A percentile compares a stretch with the other conserved stretches of the same genome.
Conservation (phyloP, 1,284 basidiomycete genomes). For the Tilletia walkeri region DNA sequence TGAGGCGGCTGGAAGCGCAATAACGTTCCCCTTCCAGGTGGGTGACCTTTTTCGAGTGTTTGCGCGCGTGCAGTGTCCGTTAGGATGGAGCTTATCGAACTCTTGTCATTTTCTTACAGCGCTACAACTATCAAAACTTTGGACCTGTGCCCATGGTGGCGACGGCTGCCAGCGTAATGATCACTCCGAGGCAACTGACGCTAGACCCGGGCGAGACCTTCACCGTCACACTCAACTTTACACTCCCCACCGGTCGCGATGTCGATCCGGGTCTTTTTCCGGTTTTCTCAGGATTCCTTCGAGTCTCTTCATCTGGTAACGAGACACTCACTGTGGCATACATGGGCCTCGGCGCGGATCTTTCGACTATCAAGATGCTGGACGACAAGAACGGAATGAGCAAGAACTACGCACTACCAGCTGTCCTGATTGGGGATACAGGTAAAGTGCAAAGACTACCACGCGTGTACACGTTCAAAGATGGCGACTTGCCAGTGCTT, state of each 20-base stretch:
- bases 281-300: conserved; percentile 20
- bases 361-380: conserved; percentile 16
- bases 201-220: conserved; percentile 14
- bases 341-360: conserved; percentile 17
- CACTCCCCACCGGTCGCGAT: conserved; percentile 4
- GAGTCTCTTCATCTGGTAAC: conserved; percentile 14
- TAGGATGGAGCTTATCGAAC: not conserved
- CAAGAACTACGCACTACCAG: conserved; percentile 21
- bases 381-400: conserved; percentile 18
- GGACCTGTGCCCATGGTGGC: conserved; percentile 19
- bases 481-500: conserved; percentile 20
- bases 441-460: conserved; percentile 20
- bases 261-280: conserved; percentile 19
- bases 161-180: conserved; percentile 15
- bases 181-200: conserved; percentile 16
- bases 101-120: not conserved
- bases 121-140: conserved; percentile 13
- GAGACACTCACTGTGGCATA: conserved; percentile 21
- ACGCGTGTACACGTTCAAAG: conserved; percentile 16
- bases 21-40: conserved; percentile 18
- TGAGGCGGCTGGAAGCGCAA: conserved; percentile 18
- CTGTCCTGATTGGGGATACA: conserved; percentile 16
- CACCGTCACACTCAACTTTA: conserved; percentile 17
- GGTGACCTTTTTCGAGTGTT: not conserved
- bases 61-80: not conserved